Base-by-base conservation (phyloP, 352 stramenopile genomes). In the Pythium dissimile region DNA sequence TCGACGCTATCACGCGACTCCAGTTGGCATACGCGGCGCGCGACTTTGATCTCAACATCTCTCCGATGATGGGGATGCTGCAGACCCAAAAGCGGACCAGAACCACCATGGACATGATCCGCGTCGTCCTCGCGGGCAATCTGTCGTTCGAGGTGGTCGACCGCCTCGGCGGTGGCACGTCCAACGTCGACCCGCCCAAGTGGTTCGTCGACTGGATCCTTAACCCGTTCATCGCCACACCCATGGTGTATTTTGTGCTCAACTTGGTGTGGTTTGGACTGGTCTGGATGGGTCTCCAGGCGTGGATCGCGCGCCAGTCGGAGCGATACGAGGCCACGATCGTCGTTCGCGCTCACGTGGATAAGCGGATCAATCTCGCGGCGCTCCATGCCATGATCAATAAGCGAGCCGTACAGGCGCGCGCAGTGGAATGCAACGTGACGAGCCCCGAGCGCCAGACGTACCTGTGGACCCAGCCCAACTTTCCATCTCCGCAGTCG, bases 71-170 rank as follows among this genome's bases (percentile, higher is more conserved):
- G 28, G 72, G 94, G 13, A 73, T 90, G 15, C 68, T 96, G 51
- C 60, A 63, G 6, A 80, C 72, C 20, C 86, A 76, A 9, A 65
- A 84, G 4, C 67, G 89, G 23, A 73, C 84, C 15, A 71, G 73
- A 5, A 64, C 71, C 27, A 89, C 77, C 15, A 49, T 98, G 12
- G 86, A 97, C 46, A 77, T 97, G 27, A 72, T 98, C 9, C 86
- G 97, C 53, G 61, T 97, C 27, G 86, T 99, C 50, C 96, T 99
- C 39, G 84, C 87, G 5, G 95, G 91, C 2, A 89, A 92, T 31
- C 67, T 99, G 6, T 90, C 94, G 10, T 99, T 98, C 66, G 91
- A 97, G 45, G 59, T 98, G 38, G 66, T 99, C 10, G 96, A 99
- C 71, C 82, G 94, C 38, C 71, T 99, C 26, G 98, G 92, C 24